Evolutionary conservation across 2,329 filamentous ascomycete species (phyloP).

Genomic region (Rosellinia necatrix): DNA sequence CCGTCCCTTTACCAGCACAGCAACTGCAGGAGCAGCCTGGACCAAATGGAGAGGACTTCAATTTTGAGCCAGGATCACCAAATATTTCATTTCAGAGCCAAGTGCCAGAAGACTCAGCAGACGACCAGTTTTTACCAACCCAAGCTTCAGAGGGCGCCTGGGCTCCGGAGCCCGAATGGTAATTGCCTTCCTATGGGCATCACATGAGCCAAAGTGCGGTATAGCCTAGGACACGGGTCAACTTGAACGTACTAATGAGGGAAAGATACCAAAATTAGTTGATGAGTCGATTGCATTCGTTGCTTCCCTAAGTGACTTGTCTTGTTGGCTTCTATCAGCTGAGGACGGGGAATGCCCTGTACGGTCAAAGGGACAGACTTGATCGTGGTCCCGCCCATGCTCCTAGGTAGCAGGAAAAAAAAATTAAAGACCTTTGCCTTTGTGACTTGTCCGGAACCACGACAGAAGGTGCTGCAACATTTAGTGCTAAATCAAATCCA

Average conservation of each 20-base stretch:
- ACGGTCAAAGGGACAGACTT: slow-evolving; percentile 84
- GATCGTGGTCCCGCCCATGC: slow-evolving; percentile 72
- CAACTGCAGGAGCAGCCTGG: background rate
- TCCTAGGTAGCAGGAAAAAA: slow-evolving; percentile 34
- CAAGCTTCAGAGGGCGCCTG: too few species aligned
- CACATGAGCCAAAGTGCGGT: slow-evolving; percentile 29
- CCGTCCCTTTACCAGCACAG: too few species aligned
- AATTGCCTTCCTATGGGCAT: slow-evolving; percentile 24
- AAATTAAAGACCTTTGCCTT: slow-evolving; percentile 26
- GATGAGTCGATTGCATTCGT: slow-evolving; percentile 32
- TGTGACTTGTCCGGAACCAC: background rate
- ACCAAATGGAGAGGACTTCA: too few species aligned
- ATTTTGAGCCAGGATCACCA: too few species aligned
- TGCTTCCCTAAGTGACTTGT: slow-evolving; percentile 32
- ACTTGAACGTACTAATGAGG: slow-evolving; percentile 91
- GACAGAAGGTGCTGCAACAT: background rate
- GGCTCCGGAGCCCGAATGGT: slow-evolving; percentile 24
- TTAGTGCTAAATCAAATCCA: background rate
- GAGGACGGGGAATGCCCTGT: slow-evolving; percentile 97
- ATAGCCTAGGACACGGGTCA: slow-evolving; percentile 51
- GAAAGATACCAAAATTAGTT: slow-evolving; percentile 87
- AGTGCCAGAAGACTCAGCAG: too few species aligned
- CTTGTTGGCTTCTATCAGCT: slow-evolving; percentile 30
- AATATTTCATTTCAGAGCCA: too few species aligned
- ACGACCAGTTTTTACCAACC: too few species aligned